These are phyloP conservation scores for Syncephalis fuscata DNA, from an alignment of 371 early-diverging fungal species.

Conservation along the genomic window DNA sequence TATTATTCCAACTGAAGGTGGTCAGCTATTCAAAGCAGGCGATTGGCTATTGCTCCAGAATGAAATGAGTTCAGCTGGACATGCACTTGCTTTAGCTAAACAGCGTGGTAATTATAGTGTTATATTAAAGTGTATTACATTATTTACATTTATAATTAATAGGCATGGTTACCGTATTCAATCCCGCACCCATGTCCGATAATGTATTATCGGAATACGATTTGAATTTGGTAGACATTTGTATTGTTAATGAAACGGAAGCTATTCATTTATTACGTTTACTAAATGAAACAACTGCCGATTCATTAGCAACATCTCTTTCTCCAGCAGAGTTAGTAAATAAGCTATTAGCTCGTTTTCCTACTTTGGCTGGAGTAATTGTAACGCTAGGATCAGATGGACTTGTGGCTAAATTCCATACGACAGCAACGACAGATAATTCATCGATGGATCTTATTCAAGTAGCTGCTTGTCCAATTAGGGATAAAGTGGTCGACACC, in stretches of 20 bases:
- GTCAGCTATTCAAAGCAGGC: constrained; percentile 19
- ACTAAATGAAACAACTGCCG: background rate
- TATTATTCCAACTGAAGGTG: constrained; percentile 5
- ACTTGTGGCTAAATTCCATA: constrained; percentile 26
- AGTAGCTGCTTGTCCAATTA: constrained; percentile 22
- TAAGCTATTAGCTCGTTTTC: constrained; percentile 17
- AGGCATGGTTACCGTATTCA: constrained; percentile 56
- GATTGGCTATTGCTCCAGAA: constrained; percentile 70
- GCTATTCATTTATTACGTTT: constrained; percentile 24
- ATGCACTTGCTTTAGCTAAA: constrained; percentile 37
- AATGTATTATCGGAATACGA: constrained; percentile 30
- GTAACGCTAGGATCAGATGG: constrained; percentile 62
- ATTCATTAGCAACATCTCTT: constrained; percentile 8
- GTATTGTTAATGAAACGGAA: constrained; percentile 71
- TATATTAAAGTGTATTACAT: too few species aligned
- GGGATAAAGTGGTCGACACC: constrained; percentile 40
- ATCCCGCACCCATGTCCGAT: constrained; percentile 70
- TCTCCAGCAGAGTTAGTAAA: constrained; percentile 18
- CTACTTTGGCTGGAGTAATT: constrained; percentile 33
- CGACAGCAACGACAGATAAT: constrained; percentile 11
- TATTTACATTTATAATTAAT: too few species aligned
- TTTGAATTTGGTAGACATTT: constrained; percentile 44
- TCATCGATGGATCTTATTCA: constrained; percentile 1
- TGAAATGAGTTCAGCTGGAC: constrained; percentile 60
- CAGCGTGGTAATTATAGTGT: constrained; percentile 29